Evolutionary conservation across 768 basidiomycete genomes (phyloP), one percentile per base, ranked within the genome.

Genomic region (Leccinum imitatum): DNA sequence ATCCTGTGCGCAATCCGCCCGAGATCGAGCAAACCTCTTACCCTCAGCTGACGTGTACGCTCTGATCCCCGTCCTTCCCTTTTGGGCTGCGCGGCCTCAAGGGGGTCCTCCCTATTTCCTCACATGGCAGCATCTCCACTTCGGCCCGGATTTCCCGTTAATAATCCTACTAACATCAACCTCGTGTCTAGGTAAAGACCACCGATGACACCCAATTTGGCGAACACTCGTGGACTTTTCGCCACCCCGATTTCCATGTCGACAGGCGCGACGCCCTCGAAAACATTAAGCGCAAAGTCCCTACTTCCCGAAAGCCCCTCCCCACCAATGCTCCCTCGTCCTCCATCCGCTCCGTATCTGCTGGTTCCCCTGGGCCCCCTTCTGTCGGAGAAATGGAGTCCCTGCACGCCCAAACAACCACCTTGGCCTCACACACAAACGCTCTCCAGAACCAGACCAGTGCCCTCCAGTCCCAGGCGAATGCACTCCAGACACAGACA

Each of bases 131-230:
- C 33, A 6, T 54, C 4, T 56, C 37, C 21, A 25, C 25, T 4
- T 1, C 60, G 60, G 58, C 14, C 57, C 57, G 62, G 44, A 5
- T 9, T 8, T 59, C 56, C 61, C 56, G 47, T 37, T 21, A 6
- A 23, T 51, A 11, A 15, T 23, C 23, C 25, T 41, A 9, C 50
- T 63, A 41, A 63, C 56, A 3, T 17, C 33, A 41, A 2, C n/a
- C 58, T 3, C 11, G 11, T 59, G 51, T 59, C 51, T 59, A 79
- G 80, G 86, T 95, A 63, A 95, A 95, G 75, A 93, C 91, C 67
- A 87, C 86, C 2, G 93, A 94, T 63, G 92, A 92, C 65, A 79
- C 84, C 70, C 84, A 86, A 63, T 92, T 81, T 59, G 84, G 84
- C 58, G 84, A 85, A 63, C 83, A 85, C 62, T 71, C 78, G 39